Base-by-base conservation (phyloP, 345 rosid species). In the Lepidium africanum region DNA sequence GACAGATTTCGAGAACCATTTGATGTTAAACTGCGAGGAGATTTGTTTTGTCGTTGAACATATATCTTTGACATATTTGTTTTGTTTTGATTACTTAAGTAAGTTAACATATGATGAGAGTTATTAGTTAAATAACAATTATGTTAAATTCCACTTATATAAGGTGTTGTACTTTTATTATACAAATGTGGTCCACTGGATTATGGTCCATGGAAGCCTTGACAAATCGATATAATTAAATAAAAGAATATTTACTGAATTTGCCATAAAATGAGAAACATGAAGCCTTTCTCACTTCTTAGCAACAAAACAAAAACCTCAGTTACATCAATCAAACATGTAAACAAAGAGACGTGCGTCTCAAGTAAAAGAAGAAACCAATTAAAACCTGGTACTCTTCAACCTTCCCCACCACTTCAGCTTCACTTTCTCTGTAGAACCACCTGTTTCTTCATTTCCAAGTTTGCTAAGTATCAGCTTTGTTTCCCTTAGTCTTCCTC, bases 401-500 rank as follows among this genome's bases (percentile, higher is more conserved):
- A 72, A 72, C 57, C 76, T 56, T 36, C 76, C 76, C 76, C 76
- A 72, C 76, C 76, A 72, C 51, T 72, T 72, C 41, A 17, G 12
- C 63, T 72, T 72, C 58, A 17, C 70, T 15, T 32, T 72, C 51
- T 72, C 76, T n/a, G 43, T 58, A 55, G 76, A 55, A 46, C 76
- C 65, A 63, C 76, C 36, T 27, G 43, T 63, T 63, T 47, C 70
- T 63, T 55, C 70, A 46, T 4, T 72, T 27, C 76, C 76, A 38
- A 63, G 76, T 38, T 39, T 72, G 17, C 70, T 14, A 12, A 72
- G 58, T 63, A 72, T 63, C 64, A 72, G 42, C 65, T 83, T 92
- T n/a, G 88, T 70, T 39, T 87, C 93, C 67, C 81, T 79, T 67
- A 92, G 68, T 76, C 85, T 81, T 45, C 67, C 76, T 78, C 86